Base-by-base conservation (phyloP, 495 filamentous ascomycete genomes). In the Podospora didyma region DNA sequence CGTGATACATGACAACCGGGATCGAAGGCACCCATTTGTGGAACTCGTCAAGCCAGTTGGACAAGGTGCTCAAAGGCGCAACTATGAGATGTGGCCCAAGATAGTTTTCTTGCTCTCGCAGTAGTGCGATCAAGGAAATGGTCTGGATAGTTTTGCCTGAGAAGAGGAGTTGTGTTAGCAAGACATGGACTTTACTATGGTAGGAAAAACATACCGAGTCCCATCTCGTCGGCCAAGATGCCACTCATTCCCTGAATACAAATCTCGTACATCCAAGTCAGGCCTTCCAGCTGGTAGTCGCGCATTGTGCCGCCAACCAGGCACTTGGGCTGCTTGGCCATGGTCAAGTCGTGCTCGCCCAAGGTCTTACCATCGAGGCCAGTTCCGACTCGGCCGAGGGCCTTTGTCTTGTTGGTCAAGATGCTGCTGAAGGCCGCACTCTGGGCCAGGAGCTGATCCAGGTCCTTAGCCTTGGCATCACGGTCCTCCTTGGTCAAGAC, bases 141-240 rank as follows among this genome's bases (percentile, higher is more conserved):
- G 92, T 89, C 71, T 98, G 94, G 2, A 98, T 81, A 0, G 93
- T 97, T 76, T 97, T 97, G 21, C 75, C 76, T 77, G 39, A n/a
- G 1, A 46, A 11, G 10, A 46, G 55, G 10, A 0, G 3, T 16
- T 51, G 31, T 19, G 63, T 2, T 12, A 14, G 17, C 26, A 34
- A n/a, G n/a, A n/a, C n/a, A n/a, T n/a, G n/a, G n/a, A n/a, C n/a
- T n/a, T n/a, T n/a, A n/a, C n/a, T n/a, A n/a, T n/a, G n/a, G n/a
- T 5, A 9, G n/a, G 39, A 14, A 16, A 12, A 41, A 67, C 72
- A 55, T 57, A 62, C 93, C 93, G 23, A 97, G 70, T 1, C 94
- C 94, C 94, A 98, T 98, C 70, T 98, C 94, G 65, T 98, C 94
- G 0, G 94, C 94, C 21, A 98, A 70, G 58, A 98, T 98, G 0